Conservation (phyloP, 2,329 filamentous ascomycete species). For the Epichloe elymi region DNA sequence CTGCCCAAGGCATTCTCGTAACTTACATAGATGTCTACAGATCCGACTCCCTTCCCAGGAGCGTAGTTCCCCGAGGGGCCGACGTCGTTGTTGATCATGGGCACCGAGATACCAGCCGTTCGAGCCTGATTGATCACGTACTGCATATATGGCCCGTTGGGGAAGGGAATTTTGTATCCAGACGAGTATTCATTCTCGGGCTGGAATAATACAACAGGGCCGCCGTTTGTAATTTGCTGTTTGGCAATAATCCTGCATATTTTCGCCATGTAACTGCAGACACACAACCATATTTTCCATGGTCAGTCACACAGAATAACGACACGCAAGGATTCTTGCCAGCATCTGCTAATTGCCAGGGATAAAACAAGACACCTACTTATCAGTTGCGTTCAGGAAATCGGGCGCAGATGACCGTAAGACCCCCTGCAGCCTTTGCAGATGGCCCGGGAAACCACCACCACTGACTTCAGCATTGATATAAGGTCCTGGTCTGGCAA, state of each 20-base stretch:
- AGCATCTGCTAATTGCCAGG: neutral
- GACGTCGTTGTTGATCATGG: conserved; percentile 64
- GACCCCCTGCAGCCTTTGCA: conserved; percentile 52
- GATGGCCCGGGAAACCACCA: conserved; percentile 71
- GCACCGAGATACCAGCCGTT: conserved; percentile 57
- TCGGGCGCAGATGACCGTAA: conserved; percentile 49
- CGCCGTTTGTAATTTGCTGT: conserved; percentile 70
- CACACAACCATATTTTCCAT: neutral
- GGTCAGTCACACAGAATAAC: neutral
- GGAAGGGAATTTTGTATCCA: conserved; percentile 38
- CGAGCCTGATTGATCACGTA: conserved; percentile 57
- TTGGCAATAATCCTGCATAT: conserved; percentile 56
- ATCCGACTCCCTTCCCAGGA: conserved; percentile 43
- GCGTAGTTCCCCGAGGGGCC: conserved; percentile 46
- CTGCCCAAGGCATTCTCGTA: neutral
- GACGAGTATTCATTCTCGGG: conserved; percentile 70
- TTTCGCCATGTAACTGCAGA: conserved; percentile 41
- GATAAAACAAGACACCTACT: conserved; percentile 26
- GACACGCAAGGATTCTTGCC: neutral
- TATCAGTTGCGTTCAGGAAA: conserved; percentile 54
- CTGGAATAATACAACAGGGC: conserved; percentile 66
- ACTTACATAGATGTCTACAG: conserved; percentile 43
- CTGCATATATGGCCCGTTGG: conserved; percentile 55
- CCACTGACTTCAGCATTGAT: conserved; percentile 69
- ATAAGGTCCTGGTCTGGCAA: conserved; percentile 60